Conservation (phyloP, 148 eudicot species). For the Dianthus caryophyllus region DNA sequence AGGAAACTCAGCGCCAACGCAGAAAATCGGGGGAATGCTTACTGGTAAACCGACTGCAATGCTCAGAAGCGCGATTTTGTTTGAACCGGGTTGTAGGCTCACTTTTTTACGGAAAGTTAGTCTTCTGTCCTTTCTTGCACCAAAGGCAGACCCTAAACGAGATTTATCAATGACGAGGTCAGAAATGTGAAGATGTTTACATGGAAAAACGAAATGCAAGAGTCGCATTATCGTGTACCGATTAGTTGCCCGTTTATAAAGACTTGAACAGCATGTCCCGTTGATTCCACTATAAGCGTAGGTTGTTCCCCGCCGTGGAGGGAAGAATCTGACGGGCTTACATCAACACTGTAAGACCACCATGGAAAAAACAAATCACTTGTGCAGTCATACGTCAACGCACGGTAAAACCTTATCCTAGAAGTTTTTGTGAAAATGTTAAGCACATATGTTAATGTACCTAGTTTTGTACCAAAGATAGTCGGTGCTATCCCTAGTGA, state of each 20-base stretch:
- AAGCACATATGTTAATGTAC: constrained; percentile 29
- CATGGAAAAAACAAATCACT: background rate
- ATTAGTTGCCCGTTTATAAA: constrained; percentile 81
- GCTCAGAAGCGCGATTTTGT: constrained; percentile 70
- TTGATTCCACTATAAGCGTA: constrained; percentile 61
- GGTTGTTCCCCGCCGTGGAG: constrained; percentile 69
- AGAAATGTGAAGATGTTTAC: constrained; percentile 16
- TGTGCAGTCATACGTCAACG: background rate
- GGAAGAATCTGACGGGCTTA: constrained; percentile 68
- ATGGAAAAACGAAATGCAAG: background rate
- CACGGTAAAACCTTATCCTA: too few relatives aligned
- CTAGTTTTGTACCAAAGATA: constrained; percentile 94
- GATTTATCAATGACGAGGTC: constrained; percentile 6
- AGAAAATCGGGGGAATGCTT: constrained; percentile 21
- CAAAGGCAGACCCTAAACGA: constrained; percentile 66
- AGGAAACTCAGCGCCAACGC: background rate
- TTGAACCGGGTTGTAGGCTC: constrained; percentile 60
- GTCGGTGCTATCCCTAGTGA: constrained; percentile 86
- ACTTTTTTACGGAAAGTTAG: constrained; percentile 49
- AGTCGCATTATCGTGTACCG: constrained; percentile 36
- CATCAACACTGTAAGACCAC: constrained; percentile 55
- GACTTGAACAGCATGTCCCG: constrained; percentile 83
- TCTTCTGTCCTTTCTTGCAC: constrained; percentile 60
- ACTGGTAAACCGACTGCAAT: constrained; percentile 93
- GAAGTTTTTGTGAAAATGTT: too few relatives aligned